Evolutionary conservation across 306 rosid genomes (phyloP).

Genomic region (Astragalus glycyphyllos): DNA sequence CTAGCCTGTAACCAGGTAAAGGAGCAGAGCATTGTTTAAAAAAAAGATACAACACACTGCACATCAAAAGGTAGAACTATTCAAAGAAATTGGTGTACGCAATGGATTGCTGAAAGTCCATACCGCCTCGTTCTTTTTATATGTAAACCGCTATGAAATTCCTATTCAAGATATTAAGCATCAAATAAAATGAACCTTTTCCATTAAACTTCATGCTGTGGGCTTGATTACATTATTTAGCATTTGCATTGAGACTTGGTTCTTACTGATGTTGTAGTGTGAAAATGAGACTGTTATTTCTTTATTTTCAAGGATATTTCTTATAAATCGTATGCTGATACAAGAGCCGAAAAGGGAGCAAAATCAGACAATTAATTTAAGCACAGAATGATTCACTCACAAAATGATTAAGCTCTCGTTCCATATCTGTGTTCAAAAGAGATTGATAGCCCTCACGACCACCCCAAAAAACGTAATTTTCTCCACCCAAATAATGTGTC

Average conservation of each 20-base stretch:
- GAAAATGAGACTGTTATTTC: constrained; percentile 12
- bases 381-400: constrained; percentile 47
- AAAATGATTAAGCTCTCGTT: constrained; percentile 89
- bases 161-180: constrained; percentile 14
- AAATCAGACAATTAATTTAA: constrained; percentile 5
- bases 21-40: constrained; percentile 18
- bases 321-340: constrained; percentile 6
- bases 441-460: constrained; percentile 98
- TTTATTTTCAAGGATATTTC: constrained; percentile 32
- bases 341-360: constrained; percentile 3
- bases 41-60: constrained; percentile 6
- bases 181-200: background rate
- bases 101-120: background rate
- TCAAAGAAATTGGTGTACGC: background rate
- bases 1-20: constrained; percentile 67
- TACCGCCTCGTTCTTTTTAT: background rate
- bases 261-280: constrained; percentile 1
- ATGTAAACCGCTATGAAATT: background rate
- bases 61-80: constrained; percentile 15
- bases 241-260: constrained; percentile 21
- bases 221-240: background rate
- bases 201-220: background rate
- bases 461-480: constrained; percentile 97
- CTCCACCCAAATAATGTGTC: constrained; percentile 91
- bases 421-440: constrained; percentile 97